These are phyloP conservation scores for Macrotyloma uniflorum DNA, from an alignment of 306 rosid species.

Conservation along the genomic window DNA sequence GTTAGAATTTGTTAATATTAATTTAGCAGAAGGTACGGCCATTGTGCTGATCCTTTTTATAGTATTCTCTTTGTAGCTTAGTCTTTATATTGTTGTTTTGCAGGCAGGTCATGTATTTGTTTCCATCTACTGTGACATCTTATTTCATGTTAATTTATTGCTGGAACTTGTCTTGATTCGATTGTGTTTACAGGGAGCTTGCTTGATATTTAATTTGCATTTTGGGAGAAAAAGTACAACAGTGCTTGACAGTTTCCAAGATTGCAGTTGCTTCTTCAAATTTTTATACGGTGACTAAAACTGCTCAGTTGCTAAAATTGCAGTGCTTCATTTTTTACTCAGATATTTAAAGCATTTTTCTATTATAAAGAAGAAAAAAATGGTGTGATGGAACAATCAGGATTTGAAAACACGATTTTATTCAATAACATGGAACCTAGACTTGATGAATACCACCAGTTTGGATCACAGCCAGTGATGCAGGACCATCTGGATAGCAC, in stretches of 20 bases:
- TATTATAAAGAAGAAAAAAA: conserved; percentile 20
- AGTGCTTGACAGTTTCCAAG: conserved; percentile 4
- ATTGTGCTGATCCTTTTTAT: background rate
- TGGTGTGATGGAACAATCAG: conserved; percentile 50
- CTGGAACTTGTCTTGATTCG: conserved; percentile 14
- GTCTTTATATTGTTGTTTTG: background rate
- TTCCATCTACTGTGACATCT: background rate
- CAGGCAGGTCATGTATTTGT: background rate
- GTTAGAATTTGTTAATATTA: background rate
- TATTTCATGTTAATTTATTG: conserved; percentile 1
- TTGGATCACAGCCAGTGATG: conserved; percentile 51
- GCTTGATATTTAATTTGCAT: background rate
- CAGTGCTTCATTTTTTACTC: background rate
- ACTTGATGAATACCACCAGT: conserved; percentile 55
- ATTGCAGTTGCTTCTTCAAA: conserved; percentile 22
- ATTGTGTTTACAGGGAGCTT: conserved; percentile 29
- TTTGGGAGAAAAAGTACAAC: background rate
- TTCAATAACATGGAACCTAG: conserved; percentile 62
- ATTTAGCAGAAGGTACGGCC: background rate
- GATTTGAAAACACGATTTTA: conserved; percentile 39
- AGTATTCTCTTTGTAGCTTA: background rate
- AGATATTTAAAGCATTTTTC: conserved; percentile 1
- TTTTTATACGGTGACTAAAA: conserved; percentile 12
- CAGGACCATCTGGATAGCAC: conserved; percentile 50
- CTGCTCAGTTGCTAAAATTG: conserved; percentile 9